A percentile compares a stretch with the other conserved stretches of the same genome.
Conservation (phyloP, 176 grass and related monocot species). For the Echinochloa phyllopogon region DNA sequence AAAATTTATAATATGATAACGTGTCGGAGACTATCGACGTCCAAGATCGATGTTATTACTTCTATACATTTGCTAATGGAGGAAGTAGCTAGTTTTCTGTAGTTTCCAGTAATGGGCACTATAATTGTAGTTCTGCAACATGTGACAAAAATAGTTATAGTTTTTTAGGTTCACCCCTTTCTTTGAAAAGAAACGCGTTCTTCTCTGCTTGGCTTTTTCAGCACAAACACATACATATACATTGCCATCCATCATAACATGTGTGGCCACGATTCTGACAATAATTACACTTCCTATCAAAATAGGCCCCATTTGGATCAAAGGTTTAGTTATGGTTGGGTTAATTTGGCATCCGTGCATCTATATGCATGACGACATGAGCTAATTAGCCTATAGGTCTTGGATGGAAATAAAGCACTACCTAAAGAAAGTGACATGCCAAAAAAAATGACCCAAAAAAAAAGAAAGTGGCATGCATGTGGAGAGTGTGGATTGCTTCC, state of each 20-base stretch:
- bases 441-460: no score
- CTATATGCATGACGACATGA: not conserved
- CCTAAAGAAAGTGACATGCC: not conserved
- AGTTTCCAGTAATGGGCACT: no score
- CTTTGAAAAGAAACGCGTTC: not conserved
- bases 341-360: not conserved
- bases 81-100: no score
- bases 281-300: not conserved
- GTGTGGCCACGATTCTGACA: not conserved
- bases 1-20: no score
- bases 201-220: not conserved
- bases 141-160: not conserved
- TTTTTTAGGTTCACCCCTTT: not conserved
- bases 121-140: not conserved
- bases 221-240: not conserved
- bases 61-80: no score
- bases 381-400: not conserved
- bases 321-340: not conserved
- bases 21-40: no score
- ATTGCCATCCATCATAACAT: not conserved
- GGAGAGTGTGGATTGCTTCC: not conserved
- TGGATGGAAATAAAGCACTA: no score
- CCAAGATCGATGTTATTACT: no score
- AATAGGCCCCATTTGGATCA: not conserved
- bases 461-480: not conserved